phyloP scores from a whole-genome alignment of 768 basidiomycete species.

The Rubroboletus pulcherrimus region DNA sequence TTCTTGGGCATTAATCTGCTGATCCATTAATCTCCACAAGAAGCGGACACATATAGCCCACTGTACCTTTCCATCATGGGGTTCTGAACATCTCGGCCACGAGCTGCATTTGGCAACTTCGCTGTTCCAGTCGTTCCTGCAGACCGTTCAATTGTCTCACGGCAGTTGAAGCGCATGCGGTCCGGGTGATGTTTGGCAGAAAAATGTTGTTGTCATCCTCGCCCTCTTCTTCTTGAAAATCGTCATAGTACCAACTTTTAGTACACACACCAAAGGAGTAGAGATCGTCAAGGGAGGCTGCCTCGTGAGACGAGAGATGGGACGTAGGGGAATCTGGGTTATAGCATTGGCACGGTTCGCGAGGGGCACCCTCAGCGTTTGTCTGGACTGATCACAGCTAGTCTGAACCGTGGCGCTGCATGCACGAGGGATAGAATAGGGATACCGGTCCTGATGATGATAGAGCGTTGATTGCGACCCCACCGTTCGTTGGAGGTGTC shows the following conservation, averaged over 20 bases:
- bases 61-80: neutral
- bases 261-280: neutral
- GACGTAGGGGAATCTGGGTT: neutral
- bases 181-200: neutral
- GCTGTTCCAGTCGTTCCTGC: neutral
- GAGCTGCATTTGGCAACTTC: neutral
- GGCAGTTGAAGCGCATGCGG: neutral
- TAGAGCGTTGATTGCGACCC: too few species aligned
- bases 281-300: neutral
- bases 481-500: too few species aligned
- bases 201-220: neutral
- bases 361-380: neutral
- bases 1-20: too few species aligned
- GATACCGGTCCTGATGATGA: neutral
- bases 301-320: neutral
- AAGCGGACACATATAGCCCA: too few species aligned
- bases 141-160: neutral
- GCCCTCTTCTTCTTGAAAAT: too few species aligned
- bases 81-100: neutral
- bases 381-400: neutral
- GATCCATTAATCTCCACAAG: neutral
- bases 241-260: neutral
- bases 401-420: neutral
- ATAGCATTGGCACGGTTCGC: too few species aligned
- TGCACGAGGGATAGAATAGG: neutral